These are phyloP conservation scores for Daldinia decipiens DNA, from an alignment of 495 filamentous ascomycete species.

Conservation along the genomic window DNA sequence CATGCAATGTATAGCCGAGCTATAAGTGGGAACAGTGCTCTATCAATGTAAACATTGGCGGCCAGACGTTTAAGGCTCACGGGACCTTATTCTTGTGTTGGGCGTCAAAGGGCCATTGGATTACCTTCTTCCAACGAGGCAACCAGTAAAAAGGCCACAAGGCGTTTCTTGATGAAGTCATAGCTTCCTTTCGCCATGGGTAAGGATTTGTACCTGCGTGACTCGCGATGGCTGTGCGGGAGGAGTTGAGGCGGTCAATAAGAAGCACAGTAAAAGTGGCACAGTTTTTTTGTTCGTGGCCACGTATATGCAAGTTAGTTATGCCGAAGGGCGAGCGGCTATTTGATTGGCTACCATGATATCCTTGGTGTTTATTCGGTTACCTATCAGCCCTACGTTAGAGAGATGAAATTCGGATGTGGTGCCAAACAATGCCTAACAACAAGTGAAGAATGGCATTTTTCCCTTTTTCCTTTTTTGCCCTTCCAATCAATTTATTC, in stretches of 20 bases:
- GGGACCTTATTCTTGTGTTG: background rate
- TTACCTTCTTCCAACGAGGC: slow-evolving; percentile 9
- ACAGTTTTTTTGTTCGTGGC: slow-evolving; percentile 22
- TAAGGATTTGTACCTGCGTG: slow-evolving; percentile 31
- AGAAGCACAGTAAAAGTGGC: slow-evolving; percentile 28
- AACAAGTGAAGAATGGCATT: background rate
- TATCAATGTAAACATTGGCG: slow-evolving; percentile 10
- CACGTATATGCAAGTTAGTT: slow-evolving; percentile 36
- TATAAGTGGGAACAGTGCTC: slow-evolving; percentile 8
- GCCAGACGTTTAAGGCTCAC: slow-evolving; percentile 9
- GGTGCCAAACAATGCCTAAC: slow-evolving; percentile 26
- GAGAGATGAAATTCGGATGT: slow-evolving; percentile 4
- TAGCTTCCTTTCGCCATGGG: slow-evolving; percentile 3
- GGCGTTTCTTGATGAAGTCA: slow-evolving; percentile 16
- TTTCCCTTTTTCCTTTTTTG: slow-evolving; percentile 1
- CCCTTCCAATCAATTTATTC: slow-evolving; percentile 21
- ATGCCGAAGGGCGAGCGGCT: slow-evolving; percentile 10
- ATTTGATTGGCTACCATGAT: slow-evolving; percentile 20
- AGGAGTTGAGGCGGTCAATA: slow-evolving; percentile 13
- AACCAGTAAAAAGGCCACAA: slow-evolving; percentile 4
- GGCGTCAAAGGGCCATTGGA: slow-evolving; percentile 15
- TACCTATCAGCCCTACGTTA: slow-evolving; percentile 36
- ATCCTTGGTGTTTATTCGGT: slow-evolving; percentile 12
- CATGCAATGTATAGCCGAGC: slow-evolving; percentile 12
- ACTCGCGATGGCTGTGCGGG: slow-evolving; percentile 9